These are phyloP conservation scores for Pythium insidiosum DNA, from an alignment of 352 stramenopile genomes.

Conservation along the genomic window DNA sequence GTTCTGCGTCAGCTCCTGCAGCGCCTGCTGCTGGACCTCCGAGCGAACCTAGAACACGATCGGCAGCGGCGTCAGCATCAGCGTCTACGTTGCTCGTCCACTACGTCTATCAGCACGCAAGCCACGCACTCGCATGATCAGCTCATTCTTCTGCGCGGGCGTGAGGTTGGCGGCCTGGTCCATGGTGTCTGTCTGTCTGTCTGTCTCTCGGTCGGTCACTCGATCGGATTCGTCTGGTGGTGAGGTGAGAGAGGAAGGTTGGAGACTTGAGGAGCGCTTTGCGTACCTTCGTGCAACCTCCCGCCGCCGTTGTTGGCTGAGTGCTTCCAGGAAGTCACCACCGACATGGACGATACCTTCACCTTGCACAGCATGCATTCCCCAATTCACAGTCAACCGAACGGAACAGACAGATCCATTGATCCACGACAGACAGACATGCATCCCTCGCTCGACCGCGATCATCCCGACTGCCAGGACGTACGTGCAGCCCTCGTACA, in stretches of 20 bases:
- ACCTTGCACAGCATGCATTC: background rate
- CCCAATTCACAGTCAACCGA: too few species aligned
- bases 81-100: too few species aligned
- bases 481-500: too few species aligned
- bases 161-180: slow-evolving; percentile 66
- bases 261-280: slow-evolving; percentile 6
- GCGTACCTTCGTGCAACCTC: slow-evolving; percentile 13
- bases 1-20: slow-evolving; percentile 82
- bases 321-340: slow-evolving; percentile 15
- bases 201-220: too few species aligned
- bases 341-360: background rate
- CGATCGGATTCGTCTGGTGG: too few species aligned
- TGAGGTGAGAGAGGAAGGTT: too few species aligned
- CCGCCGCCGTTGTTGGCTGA: background rate
- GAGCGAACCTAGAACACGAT: slow-evolving; percentile 79
- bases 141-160: slow-evolving; percentile 77
- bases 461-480: slow-evolving; percentile 73
- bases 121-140: slow-evolving; percentile 62
- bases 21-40: slow-evolving; percentile 75
- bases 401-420: too few species aligned
- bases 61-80: too few species aligned
- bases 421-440: too few species aligned
- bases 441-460: slow-evolving; percentile 73
- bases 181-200: slow-evolving; percentile 27
- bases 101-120: background rate